Evolutionary conservation across 441 rosid genomes (phyloP), one percentile per base, ranked within the genome.

Genomic region (Isatis lusitanica): DNA sequence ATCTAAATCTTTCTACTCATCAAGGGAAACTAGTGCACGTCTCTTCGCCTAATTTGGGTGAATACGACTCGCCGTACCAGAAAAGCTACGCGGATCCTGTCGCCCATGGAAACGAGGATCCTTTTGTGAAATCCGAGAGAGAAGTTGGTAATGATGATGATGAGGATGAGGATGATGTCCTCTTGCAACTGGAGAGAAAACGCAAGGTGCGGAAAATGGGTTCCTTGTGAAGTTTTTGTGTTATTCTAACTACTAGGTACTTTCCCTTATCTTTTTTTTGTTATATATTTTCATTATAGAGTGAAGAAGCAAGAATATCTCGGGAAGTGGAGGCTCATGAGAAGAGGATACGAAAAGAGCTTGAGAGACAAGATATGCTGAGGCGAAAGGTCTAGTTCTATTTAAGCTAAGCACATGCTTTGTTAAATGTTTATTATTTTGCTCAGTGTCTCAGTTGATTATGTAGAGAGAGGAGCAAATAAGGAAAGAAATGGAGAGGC

Each of bases 401-500:
- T 53, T 28, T 13, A 61, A 60, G 65, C 66, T 47, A 62, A 50
- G 44, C 65, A 44, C 69, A 60, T 40, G 7, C 61, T 48, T 33
- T 6, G 43, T 7, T 6, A 42, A 15, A 43, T 48, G 55, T 33
- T 47, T 38, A 17, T 21, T 63, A 48, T 69, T 61, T 10, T 26
- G 28, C 21, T 63, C 73, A 53, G 42, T 17, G 64, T 64, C 60
- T 73, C 9, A 48, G 13, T 48, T 75, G 63, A 17, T 58, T 79
- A 13, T 76, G 75, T 43, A 94, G 98, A 88, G 91, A 79, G 97
- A 94, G 66, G 97, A 94, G 79, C 98, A 87, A 80, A 75, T 89
- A n/a, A 89, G 82, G 78, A 94, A 90, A 85, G 98, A 92, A 77
- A 87, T 89, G 86, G 97, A 92, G 75, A 92, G 91, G 82, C 92